phyloP scores from a whole-genome alignment of 768 basidiomycete species.

The Mycena venus region DNA sequence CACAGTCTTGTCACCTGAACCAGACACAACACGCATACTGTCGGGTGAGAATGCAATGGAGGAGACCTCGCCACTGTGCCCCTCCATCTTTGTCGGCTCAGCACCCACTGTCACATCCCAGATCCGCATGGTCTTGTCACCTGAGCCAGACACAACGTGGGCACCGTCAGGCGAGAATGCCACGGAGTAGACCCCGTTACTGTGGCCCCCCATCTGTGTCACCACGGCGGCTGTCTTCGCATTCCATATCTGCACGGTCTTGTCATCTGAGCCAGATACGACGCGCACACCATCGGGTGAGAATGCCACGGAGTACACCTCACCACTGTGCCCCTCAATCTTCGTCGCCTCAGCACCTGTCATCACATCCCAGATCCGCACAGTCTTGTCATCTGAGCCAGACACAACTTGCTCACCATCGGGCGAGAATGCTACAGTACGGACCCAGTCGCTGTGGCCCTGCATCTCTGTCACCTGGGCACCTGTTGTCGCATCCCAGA shows the following conservation, averaged over 20 bases:
- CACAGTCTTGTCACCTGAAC: not conserved
- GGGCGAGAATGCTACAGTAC: not conserved
- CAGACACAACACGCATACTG: no score
- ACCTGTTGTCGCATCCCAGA: not conserved
- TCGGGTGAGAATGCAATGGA: no score
- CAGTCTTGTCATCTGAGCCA: constrained; percentile 1
- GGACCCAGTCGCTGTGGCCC: not conserved
- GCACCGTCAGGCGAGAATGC: no score
- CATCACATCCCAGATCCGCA: no score
- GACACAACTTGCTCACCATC: not conserved
- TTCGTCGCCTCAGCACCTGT: not conserved
- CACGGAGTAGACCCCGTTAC: not conserved
- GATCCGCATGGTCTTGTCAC: no score
- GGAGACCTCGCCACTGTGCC: no score
- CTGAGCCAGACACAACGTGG: no score
- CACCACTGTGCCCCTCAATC: not conserved
- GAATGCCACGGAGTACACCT: not conserved
- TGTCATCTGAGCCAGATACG: not conserved
- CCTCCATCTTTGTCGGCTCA: no score
- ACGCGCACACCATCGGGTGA: not conserved
- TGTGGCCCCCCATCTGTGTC: not conserved
- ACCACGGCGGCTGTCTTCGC: not conserved
- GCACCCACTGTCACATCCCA: no score
- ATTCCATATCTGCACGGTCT: no score
- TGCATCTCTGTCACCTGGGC: not conserved